These are phyloP conservation scores for Termitomyces sp. DNA, from an alignment of 768 basidiomycete genomes.

Conservation along the genomic window DNA sequence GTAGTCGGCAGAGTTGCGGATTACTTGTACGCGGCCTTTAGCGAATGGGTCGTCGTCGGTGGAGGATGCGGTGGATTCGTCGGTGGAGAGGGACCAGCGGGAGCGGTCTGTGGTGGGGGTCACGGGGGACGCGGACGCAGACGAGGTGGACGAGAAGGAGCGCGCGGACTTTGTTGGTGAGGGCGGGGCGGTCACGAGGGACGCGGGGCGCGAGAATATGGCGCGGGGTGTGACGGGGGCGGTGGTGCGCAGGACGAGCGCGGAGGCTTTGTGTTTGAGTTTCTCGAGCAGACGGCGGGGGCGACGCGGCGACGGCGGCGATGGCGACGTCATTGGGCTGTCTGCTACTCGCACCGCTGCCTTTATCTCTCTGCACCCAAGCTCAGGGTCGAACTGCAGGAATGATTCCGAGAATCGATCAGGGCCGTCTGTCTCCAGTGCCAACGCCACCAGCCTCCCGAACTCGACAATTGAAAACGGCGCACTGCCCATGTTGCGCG, in stretches of 20 bases:
- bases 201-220: constrained; percentile 14
- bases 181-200: constrained; percentile 11
- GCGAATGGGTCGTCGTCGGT: constrained; percentile 20
- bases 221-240: neutral
- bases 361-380: neutral
- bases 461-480: constrained; percentile 18
- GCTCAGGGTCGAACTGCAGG: constrained; percentile 15
- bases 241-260: constrained; percentile 7
- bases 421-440: constrained; percentile 9
- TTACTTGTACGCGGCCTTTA: constrained; percentile 19
- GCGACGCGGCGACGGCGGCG: constrained; percentile 5
- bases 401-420: constrained; percentile 17
- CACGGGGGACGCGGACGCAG: constrained; percentile 4
- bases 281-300: constrained; percentile 15
- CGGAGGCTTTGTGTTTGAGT: constrained; percentile 17
- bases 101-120: constrained; percentile 5
- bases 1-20: constrained; percentile 12
- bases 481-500: neutral
- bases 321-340: neutral
- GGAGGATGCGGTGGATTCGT: constrained; percentile 10
- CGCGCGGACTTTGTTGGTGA: constrained; percentile 1
- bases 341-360: neutral
- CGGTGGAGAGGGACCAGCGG: constrained; percentile 16
- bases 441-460: constrained; percentile 17
- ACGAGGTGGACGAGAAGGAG: constrained; percentile 6